Percentiles rank a stretch among this genome's conserved stretches.
Conservation (phyloP, 2,329 filamentous ascomycete genomes). For the Mycosphaerella sp. region DNA sequence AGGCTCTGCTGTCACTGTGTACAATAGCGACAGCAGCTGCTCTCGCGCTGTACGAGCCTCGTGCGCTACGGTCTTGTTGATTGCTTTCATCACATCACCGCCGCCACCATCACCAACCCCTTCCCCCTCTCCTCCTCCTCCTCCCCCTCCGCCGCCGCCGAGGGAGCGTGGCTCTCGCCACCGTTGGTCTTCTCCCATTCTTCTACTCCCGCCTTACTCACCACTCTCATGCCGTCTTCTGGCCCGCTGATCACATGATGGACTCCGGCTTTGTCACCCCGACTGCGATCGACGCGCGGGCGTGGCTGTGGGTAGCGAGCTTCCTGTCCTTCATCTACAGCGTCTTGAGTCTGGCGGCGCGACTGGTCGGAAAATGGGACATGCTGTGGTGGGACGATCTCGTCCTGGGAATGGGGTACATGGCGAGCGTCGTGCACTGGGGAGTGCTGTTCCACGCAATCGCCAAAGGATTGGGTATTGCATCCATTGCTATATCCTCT, state of each 20-base stretch:
- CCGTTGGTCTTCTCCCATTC: neutral
- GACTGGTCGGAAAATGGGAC: constrained; percentile 20
- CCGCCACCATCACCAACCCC: neutral
- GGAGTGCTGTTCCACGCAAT: constrained; percentile 16
- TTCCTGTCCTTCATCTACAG: constrained; percentile 21
- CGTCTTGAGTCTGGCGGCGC: constrained; percentile 20
- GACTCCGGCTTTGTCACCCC: constrained; percentile 18
- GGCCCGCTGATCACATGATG: constrained; percentile 1
- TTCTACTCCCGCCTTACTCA: neutral
- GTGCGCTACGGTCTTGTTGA: too few species aligned
- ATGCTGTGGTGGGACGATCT: constrained; percentile 23
- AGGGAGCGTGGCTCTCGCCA: neutral
- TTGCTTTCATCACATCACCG: too few species aligned
- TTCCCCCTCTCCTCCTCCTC: neutral
- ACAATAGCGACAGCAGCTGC: neutral
- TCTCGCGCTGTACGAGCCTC: too few species aligned
- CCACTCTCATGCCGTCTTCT: neutral
- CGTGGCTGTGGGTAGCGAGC: constrained; percentile 23
- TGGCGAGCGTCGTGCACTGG: constrained; percentile 18
- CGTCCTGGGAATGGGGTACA: constrained; percentile 15
- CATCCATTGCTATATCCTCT: constrained; percentile 10
- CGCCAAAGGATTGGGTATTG: constrained; percentile 13
- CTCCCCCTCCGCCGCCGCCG: neutral
- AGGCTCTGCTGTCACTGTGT: neutral
- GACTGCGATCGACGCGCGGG: constrained; percentile 16